Conservation (phyloP, 148 eudicot species). For the Nepenthes gracilis region DNA sequence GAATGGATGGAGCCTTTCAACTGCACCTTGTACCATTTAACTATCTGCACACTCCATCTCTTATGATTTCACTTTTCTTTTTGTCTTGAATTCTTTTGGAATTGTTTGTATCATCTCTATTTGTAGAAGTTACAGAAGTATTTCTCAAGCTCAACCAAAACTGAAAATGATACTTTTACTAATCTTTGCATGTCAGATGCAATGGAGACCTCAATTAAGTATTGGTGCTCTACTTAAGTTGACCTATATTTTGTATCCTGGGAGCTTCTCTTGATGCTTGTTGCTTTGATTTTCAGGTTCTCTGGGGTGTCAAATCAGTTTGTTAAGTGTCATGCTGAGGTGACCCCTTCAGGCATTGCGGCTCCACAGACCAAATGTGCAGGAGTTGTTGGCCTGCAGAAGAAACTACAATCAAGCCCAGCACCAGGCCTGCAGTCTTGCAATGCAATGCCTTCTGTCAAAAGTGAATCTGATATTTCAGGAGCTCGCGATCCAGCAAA, state of each 20-base stretch:
- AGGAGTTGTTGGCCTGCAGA: conserved; percentile 26
- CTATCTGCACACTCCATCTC: background rate
- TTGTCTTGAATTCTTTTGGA: background rate
- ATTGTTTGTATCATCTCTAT: background rate
- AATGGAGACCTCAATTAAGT: too few relatives aligned
- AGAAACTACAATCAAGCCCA: conserved; percentile 36
- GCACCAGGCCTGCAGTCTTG: conserved; percentile 22
- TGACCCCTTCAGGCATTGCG: conserved; percentile 21
- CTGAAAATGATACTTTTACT: too few relatives aligned
- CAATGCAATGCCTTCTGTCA: conserved; percentile 17
- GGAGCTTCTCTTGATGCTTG: too few relatives aligned
- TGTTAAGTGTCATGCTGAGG: conserved; percentile 54
- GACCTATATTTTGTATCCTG: too few relatives aligned
- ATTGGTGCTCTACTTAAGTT: too few relatives aligned
- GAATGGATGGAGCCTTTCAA: background rate
- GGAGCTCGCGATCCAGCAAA: conserved; percentile 17
- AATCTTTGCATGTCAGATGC: too few relatives aligned
- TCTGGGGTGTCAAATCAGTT: conserved; percentile 72
- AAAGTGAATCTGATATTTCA: conserved; percentile 25
- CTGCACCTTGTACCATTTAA: background rate
- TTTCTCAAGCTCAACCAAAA: background rate
- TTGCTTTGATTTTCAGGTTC: conserved; percentile 36
- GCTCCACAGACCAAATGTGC: conserved; percentile 28
- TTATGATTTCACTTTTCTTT: background rate
- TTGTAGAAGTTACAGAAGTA: background rate